Evolutionary conservation across 2,329 filamentous ascomycete genomes (phyloP).

Genomic region (Immersiporthe knoxdaviesiana): DNA sequence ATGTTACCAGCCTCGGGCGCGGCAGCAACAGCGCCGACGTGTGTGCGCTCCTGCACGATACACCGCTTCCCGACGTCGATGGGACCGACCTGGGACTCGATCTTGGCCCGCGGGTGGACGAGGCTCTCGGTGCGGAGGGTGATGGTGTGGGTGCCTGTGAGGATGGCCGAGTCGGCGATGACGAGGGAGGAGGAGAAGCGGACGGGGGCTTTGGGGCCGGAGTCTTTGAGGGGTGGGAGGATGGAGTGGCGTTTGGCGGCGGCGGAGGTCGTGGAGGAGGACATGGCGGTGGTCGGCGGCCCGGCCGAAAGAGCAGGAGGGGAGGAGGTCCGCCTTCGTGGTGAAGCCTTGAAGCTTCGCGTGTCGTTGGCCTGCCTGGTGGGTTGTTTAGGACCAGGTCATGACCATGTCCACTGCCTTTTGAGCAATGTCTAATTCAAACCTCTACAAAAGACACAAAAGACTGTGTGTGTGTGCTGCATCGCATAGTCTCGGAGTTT

Average conservation of each 20-base stretch:
- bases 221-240: constrained; percentile 54
- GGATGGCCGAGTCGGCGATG: constrained; percentile 64
- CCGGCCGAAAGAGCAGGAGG: background rate
- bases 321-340: too few species aligned
- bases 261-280: constrained; percentile 41
- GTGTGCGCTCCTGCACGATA: constrained; percentile 74
- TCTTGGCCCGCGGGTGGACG: constrained; percentile 81
- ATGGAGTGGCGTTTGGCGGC: constrained; percentile 59
- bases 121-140: constrained; percentile 77
- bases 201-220: constrained; percentile 63
- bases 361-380: background rate
- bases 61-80: constrained; percentile 81
- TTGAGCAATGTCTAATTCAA: background rate
- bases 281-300: constrained; percentile 38
- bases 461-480: background rate
- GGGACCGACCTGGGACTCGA: constrained; percentile 78
- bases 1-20: constrained; percentile 32
- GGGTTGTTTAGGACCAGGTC: background rate
- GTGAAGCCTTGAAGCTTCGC: constrained; percentile 1
- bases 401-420: background rate
- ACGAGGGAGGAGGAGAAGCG: constrained; percentile 63
- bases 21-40: constrained; percentile 51
- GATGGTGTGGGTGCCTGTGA: constrained; percentile 76
- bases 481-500: constrained; percentile 25
- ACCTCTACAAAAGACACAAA: background rate